Evolutionary conservation across 169 alveolate species (phyloP), one percentile per base, ranked within the genome.

Genomic region (Eimeria brunetti): DNA sequence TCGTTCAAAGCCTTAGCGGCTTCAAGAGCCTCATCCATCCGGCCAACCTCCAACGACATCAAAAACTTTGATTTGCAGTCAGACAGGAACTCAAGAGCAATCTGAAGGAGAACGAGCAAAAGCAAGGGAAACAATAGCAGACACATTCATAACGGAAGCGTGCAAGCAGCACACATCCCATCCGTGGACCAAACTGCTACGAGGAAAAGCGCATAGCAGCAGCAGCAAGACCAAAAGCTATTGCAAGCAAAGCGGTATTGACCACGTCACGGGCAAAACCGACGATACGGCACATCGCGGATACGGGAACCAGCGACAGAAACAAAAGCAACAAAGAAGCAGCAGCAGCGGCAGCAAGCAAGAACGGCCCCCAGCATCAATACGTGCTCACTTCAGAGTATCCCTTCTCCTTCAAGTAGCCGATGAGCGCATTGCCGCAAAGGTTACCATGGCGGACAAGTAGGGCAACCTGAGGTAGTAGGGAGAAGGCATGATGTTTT

Each of bases 11-110:
- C 97, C 88, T 96, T 90, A 36, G 98, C 98, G 27, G 97, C 97
- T 62, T 96, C 96, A 69, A 97, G 95, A 16, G 99, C 99, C 27
- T 96, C 97, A 84, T 97, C 98, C 83, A 98, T 85, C 80, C 97
- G 97, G 58, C 99, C 98, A 71, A 98, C 96, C 71, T 98, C 97
- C 41, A 98, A 83, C 38, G 99, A 98, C 95, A 98, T 84, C 71
- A 97, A 96, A 94, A 98, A 98, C 73, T 98, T 97, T 7, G 98
- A 96, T 95, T 97, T 97, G 69, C 97, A 96, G 94, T 98, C 99
- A 36, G 98, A 96, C 64, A 98, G 99, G 86, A 98, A 97, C 86
- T 97, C 97, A 69, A 98, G 96, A 11, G 99, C 99, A 6, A 98
- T 81, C 95, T 95, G 95, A 27, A 7, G 46, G 4, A 6, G 46